Conservation (phyloP, 2,329 filamentous ascomycete genomes). For the Monilinia laxa region DNA sequence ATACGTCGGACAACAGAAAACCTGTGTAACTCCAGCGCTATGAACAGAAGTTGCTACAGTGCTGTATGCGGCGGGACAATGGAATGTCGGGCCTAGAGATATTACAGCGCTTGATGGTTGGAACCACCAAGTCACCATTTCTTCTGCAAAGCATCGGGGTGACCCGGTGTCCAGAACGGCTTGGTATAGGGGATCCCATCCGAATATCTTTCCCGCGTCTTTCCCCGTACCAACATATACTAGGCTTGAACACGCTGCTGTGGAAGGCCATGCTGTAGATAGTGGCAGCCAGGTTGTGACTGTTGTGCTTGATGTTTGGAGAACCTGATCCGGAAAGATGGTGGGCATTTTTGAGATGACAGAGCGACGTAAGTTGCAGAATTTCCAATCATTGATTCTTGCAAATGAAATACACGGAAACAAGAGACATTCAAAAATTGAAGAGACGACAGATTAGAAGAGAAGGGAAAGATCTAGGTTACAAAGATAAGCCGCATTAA, state of each 20-base stretch:
- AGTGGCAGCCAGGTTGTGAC: slow-evolving; percentile 16
- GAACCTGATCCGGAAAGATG: neutral
- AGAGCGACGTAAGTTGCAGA: neutral
- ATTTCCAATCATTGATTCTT: neutral
- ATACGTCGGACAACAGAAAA: slow-evolving; percentile 22
- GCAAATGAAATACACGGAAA: neutral
- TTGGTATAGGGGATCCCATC: slow-evolving; percentile 18
- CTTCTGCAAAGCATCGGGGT: slow-evolving; percentile 16
- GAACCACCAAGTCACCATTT: slow-evolving; percentile 20
- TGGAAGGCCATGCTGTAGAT: slow-evolving; percentile 15
- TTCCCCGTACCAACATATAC: slow-evolving; percentile 6
- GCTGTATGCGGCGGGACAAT: slow-evolving; percentile 16
- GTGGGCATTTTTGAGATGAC: neutral
- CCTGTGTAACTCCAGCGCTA: slow-evolving; percentile 12
- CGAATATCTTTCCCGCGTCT: slow-evolving; percentile 7
- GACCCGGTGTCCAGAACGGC: slow-evolving; percentile 14
- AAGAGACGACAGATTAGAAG: neutral
- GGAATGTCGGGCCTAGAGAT: slow-evolving; percentile 13
- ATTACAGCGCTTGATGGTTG: slow-evolving; percentile 5
- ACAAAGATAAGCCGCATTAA: neutral
- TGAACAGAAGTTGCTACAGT: slow-evolving; percentile 18
- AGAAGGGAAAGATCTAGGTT: neutral
- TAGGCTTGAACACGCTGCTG: slow-evolving; percentile 10
- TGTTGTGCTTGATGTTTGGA: slow-evolving; percentile 8
- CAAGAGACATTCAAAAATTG: neutral